Conservation (phyloP, 371 early-diverging fungal species). For the Cokeromyces recurvatus region DNA sequence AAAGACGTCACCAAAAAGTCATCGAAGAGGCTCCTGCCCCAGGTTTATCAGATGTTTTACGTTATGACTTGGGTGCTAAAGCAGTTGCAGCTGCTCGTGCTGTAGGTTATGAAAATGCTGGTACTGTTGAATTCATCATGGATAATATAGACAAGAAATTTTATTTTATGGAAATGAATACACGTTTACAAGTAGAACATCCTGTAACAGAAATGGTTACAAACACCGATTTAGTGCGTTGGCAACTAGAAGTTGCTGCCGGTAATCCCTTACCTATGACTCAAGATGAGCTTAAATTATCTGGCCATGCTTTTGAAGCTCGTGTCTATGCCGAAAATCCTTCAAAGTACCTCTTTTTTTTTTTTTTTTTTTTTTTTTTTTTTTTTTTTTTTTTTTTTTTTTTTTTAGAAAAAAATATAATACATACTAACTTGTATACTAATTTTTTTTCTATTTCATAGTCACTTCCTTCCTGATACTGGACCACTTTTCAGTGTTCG, state of each 20-base stretch:
- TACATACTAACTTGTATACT: too few relatives aligned
- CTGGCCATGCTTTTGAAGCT: slow-evolving; percentile 95
- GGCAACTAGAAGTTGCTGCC: slow-evolving; percentile 89
- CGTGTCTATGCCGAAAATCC: slow-evolving; percentile 98
- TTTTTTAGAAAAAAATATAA: too few relatives aligned
- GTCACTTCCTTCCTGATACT: slow-evolving; percentile 91
- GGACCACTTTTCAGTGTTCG: slow-evolving; percentile 78
- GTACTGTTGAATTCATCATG: slow-evolving; percentile 97
- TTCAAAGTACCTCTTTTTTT: slow-evolving; percentile 49
- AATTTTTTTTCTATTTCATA: slow-evolving; percentile 12
- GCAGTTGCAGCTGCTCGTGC: slow-evolving; percentile 92
- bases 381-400: too few relatives aligned
- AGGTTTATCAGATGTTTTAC: slow-evolving; percentile 64
- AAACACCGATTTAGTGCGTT: slow-evolving; percentile 88
- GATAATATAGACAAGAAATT: slow-evolving; percentile 83
- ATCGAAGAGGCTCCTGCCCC: slow-evolving; percentile 87
- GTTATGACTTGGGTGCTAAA: slow-evolving; percentile 78
- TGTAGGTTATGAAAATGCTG: slow-evolving; percentile 90
- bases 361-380: neutral
- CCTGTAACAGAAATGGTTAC: slow-evolving; percentile 97
- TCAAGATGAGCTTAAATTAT: slow-evolving; percentile 67
- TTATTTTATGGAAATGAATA: slow-evolving; percentile 99
- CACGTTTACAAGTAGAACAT: slow-evolving; percentile 94
- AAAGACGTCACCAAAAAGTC: slow-evolving; percentile 96
- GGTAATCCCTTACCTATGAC: slow-evolving; percentile 74